These are phyloP conservation scores for Adansonia digitata DNA, from an alignment of 345 rosid genomes.

Conservation along the genomic window DNA sequence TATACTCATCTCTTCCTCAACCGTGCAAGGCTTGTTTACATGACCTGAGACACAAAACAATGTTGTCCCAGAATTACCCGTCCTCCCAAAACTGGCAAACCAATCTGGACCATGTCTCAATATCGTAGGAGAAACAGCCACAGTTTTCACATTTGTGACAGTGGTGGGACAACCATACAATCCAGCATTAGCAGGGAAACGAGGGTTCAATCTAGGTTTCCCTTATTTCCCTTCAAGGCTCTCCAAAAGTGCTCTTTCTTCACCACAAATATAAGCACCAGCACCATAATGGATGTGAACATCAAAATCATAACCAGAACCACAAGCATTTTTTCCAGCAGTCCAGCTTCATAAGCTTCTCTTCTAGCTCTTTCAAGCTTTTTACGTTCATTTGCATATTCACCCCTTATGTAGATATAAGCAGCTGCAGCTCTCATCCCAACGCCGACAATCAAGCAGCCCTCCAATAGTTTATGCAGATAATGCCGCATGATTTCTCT, in stretches of 20 bases:
- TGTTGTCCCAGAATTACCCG: constrained; percentile 86
- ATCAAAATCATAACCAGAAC: constrained; percentile 96
- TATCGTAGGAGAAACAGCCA: constrained; percentile 95
- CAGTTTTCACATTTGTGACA: constrained; percentile 91
- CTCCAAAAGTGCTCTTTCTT: constrained; percentile 78
- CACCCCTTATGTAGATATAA: constrained; percentile 96
- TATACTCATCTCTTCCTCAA: constrained; percentile 94
- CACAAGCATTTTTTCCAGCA: constrained; percentile 35
- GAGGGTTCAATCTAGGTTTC: constrained; percentile 75
- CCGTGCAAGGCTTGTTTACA: constrained; percentile 92
- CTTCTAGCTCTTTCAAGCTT: constrained; percentile 79
- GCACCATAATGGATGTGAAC: constrained; percentile 97
- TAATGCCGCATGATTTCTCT: constrained; percentile 97
- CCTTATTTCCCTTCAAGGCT: constrained; percentile 11
- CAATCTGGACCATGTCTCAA: constrained; percentile 95
- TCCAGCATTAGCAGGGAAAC: constrained; percentile 96
- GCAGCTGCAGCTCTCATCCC: constrained; percentile 98
- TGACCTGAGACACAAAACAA: constrained; percentile 85
- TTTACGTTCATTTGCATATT: constrained; percentile 81
- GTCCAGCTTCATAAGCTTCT: constrained; percentile 94
- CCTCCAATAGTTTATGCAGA: constrained; percentile 93
- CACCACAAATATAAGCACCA: constrained; percentile 97
- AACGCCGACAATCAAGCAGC: constrained; percentile 95
- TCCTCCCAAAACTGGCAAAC: constrained; percentile 98
- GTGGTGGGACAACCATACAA: constrained; percentile 96